These are phyloP conservation scores for Crithidia thermophila DNA, from an alignment of 208 protist genomes.

Conservation along the genomic window DNA sequence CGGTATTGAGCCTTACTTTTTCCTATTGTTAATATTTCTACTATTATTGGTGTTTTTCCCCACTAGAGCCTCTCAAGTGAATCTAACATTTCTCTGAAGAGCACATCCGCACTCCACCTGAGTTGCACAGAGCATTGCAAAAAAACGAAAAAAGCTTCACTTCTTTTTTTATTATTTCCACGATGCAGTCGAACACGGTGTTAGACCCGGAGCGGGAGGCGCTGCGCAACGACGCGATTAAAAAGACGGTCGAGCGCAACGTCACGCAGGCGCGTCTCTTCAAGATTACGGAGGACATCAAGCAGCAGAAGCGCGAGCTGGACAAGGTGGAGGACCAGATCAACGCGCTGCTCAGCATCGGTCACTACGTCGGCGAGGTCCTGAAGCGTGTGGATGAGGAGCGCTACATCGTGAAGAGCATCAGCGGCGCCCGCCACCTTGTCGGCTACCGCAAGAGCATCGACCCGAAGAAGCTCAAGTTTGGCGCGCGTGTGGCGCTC, in stretches of 20 bases:
- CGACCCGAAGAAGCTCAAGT: constrained; percentile 94
- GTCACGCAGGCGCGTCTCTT: constrained; percentile 56
- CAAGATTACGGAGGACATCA: constrained; percentile 42
- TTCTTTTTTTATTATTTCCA: constrained; percentile 2
- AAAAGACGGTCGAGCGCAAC: constrained; percentile 64
- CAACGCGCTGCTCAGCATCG: constrained; percentile 98
- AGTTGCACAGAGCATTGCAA: no score
- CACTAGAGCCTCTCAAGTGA: no score
- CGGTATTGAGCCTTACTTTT: no score
- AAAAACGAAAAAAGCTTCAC: no score
- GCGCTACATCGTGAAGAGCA: constrained; percentile 99
- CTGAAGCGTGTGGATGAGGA: constrained; percentile 95
- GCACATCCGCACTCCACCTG: no score
- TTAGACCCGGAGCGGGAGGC: constrained; percentile 65
- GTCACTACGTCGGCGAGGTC: constrained; percentile 99
- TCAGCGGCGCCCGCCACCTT: constrained; percentile 98
- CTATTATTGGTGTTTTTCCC: no score
- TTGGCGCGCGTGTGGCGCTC: constrained; percentile 97
- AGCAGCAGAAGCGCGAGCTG: constrained; percentile 88
- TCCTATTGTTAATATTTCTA: no score
- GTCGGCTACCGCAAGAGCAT: constrained; percentile 97
- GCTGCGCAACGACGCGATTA: constrained; percentile 56
- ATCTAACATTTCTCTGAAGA: no score
- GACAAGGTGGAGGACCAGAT: constrained; percentile 98
- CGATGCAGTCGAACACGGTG: constrained; percentile 61